Evolutionary conservation across 352 stramenopile species (phyloP), one percentile per base, ranked within the genome.

Genomic region (Pythium coloratum): DNA sequence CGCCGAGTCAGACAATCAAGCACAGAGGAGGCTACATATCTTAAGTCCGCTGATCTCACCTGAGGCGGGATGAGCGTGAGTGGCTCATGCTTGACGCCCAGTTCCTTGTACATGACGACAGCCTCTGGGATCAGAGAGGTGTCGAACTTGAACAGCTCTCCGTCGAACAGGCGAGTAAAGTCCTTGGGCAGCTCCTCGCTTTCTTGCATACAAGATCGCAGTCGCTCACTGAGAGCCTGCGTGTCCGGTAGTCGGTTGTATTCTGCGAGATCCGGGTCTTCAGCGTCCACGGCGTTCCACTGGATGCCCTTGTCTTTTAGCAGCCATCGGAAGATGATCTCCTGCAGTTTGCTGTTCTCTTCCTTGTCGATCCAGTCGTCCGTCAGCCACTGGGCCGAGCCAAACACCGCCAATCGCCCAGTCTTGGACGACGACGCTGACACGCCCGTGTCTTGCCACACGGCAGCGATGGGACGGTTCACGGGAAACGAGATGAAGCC

Each of bases 361-460:
- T 98, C 92, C 73, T 98, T 98, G 70, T 98, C 92, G 24, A 99
- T 75, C 90, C 91, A 99, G 44, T 98, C 88, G 69, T 99, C 96
- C 14, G 84, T 82, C 67, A 99, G 98, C 50, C 98, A 96, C 33
- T 98, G 92, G 0, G 88, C 77, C 18, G 90, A 97, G 20, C 94
- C 96, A 47, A 98, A 81, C 0, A 98, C 95, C 5, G 93, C 74
- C 4, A 99, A 55, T 1, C 93, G 79, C 0, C 87, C 87, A 8
- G 73, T 84, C 57, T 86, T 82, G 46, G 77, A 76, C 24, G 84
- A 76, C n/a, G 86, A 79, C 9, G 84, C 75, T n/a, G 77, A 80
- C 18, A 92, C 71, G 13, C 88, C 86, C 26, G 81, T 80, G 55
- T 94, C 82, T 62, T 94, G 89, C 88, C 89, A 98, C 28, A 93